These are phyloP conservation scores for Ogataea zsoltii DNA, from an alignment of 805 yeast species.

Conservation along the genomic window DNA sequence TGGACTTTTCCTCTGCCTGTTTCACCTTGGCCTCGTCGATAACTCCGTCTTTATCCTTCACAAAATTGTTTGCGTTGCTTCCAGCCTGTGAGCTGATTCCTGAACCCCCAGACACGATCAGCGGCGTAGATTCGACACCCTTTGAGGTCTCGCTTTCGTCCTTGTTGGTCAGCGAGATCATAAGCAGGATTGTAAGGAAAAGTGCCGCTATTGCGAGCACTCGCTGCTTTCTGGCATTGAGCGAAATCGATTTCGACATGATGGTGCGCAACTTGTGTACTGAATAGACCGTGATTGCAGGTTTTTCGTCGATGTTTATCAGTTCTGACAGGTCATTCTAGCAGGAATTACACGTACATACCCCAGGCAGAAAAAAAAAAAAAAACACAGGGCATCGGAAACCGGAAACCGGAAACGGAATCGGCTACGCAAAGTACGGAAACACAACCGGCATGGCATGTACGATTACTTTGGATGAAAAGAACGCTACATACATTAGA, in stretches of 20 bases:
- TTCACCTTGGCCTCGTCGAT: slow-evolving; percentile 45
- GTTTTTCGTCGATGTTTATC: too few relatives aligned
- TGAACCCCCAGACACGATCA: slow-evolving; percentile 11
- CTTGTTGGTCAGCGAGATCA: slow-evolving; percentile 31
- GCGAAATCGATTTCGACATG: slow-evolving; percentile 9
- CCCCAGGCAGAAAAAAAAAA: not conserved
- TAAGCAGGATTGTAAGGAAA: slow-evolving; percentile 37
- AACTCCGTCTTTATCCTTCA: slow-evolving; percentile 35
- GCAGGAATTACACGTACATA: not conserved
- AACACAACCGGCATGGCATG: too few relatives aligned
- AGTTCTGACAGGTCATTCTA: not conserved
- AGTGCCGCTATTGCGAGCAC: slow-evolving; percentile 43
- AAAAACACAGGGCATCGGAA: not conserved
- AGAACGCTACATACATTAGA: too few relatives aligned
- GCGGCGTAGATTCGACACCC: slow-evolving; percentile 6
- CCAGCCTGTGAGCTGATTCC: slow-evolving; percentile 19
- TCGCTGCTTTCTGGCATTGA: slow-evolving; percentile 39
- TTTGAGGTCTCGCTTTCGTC: slow-evolving; percentile 16
- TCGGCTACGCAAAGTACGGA: too few relatives aligned
- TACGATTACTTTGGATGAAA: too few relatives aligned
- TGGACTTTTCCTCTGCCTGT: slow-evolving; percentile 34
- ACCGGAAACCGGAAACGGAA: too few relatives aligned
- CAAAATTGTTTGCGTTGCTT: slow-evolving; percentile 30
- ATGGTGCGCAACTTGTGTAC: not conserved
- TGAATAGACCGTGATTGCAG: not conserved